Conservation (phyloP, 2,329 filamentous ascomycete genomes). For the Penicillium vulpinum region DNA sequence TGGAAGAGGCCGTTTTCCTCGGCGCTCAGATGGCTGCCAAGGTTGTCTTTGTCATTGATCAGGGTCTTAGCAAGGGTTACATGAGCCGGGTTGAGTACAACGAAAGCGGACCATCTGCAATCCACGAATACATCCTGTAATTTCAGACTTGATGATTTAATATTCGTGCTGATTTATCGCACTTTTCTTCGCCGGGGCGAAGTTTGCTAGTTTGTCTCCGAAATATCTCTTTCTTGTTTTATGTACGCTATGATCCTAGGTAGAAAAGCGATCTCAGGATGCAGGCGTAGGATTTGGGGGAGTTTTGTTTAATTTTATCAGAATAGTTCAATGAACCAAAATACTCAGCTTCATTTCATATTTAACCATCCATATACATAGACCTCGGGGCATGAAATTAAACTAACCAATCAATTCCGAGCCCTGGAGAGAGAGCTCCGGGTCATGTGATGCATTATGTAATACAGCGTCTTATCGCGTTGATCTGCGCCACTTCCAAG, state of each 20-base stretch:
- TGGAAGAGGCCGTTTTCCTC: constrained; percentile 82
- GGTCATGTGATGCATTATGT: not conserved
- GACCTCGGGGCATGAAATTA: not conserved
- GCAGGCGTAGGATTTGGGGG: constrained; percentile 25
- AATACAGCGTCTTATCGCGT: not conserved
- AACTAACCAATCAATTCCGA: not conserved
- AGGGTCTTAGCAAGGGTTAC: constrained; percentile 66
- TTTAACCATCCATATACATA: not conserved
- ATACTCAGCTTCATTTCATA: not conserved
- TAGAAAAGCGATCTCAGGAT: constrained; percentile 26
- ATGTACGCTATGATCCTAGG: constrained; percentile 25
- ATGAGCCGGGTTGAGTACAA: constrained; percentile 69
- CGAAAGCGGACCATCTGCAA: constrained; percentile 63
- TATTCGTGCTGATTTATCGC: not conserved
- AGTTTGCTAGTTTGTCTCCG: constrained; percentile 6
- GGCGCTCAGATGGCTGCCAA: constrained; percentile 84
- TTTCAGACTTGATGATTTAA: not conserved
- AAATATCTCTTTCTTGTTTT: constrained; percentile 19
- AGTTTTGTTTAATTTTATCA: constrained; percentile 21
- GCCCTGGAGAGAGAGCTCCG: no score
- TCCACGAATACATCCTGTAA: constrained; percentile 57
- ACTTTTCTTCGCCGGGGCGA: constrained; percentile 8
- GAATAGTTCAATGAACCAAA: not conserved
- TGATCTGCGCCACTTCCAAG: not conserved
- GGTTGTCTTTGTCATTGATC: constrained; percentile 69